Evolutionary conservation across 164 flowering plant genomes (phyloP).

Genomic region (Piper longum): DNA sequence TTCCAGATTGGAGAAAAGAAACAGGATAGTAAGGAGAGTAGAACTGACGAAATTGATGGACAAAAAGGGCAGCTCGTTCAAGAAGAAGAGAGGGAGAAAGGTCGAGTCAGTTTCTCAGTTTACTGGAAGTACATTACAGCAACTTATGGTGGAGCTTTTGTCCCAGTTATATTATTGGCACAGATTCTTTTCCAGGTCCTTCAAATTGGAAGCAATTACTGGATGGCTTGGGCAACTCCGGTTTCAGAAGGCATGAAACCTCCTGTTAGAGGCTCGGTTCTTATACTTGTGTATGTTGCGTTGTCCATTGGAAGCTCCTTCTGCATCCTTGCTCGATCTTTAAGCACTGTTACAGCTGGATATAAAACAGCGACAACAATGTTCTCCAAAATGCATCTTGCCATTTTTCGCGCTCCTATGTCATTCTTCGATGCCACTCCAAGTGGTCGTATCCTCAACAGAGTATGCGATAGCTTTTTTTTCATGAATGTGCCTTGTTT

Average conservation of each 20-base stretch:
- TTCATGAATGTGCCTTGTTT: no score
- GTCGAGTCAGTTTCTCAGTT: constrained; percentile 59
- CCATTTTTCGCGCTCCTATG: constrained; percentile 91
- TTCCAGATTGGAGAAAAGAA: constrained; percentile 10
- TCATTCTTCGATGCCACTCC: constrained; percentile 96
- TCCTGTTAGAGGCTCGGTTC: constrained; percentile 26
- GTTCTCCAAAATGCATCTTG: constrained; percentile 65
- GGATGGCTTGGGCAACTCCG: constrained; percentile 96
- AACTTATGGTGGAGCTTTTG: constrained; percentile 67
- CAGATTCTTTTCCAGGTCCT: constrained; percentile 50
- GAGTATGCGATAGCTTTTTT: constrained; percentile 33
- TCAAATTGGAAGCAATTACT: constrained; percentile 86
- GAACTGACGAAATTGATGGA: constrained; percentile 24
- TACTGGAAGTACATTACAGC: constrained; percentile 71
- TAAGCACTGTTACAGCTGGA: constrained; percentile 43
- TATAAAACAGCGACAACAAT: constrained; percentile 63
- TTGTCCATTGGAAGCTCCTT: constrained; percentile 59
- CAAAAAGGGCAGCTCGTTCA: constrained; percentile 61
- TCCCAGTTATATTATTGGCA: constrained; percentile 49
- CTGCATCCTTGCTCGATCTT: constrained; percentile 41
- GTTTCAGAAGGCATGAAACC: constrained; percentile 40
- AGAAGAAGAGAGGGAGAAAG: constrained; percentile 96
- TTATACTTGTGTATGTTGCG: constrained; percentile 49
- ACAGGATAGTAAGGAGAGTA: constrained; percentile 10
- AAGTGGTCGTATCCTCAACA: constrained; percentile 71